Evolutionary conservation across 2,329 filamentous ascomycete species (phyloP).

Genomic region (Ophiostoma quercus): DNA sequence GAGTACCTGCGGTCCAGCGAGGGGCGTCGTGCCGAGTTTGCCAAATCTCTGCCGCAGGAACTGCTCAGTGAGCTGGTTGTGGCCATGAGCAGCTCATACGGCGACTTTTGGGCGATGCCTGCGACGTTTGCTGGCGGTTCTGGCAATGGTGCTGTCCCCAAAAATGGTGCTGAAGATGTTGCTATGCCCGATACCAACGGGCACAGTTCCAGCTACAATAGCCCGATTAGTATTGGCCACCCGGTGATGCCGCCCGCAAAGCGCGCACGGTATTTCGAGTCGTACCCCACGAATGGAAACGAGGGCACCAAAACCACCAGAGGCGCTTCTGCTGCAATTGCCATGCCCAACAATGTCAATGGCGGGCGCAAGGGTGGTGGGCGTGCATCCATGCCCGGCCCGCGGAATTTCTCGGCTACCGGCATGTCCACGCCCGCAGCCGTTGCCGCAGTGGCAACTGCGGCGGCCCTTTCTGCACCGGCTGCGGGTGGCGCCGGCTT

Average conservation of each 20-base stretch:
- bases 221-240: neutral
- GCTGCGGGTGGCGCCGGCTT: neutral
- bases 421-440: neutral
- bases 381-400: conserved; percentile 7
- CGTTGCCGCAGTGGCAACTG: neutral
- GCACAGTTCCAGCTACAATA: neutral
- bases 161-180: neutral
- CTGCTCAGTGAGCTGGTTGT: conserved; percentile 59
- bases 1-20: conserved; percentile 58
- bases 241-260: conserved; percentile 31
- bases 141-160: neutral
- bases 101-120: conserved; percentile 36
- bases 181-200: conserved; percentile 2
- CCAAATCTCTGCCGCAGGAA: conserved; percentile 56
- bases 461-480: neutral
- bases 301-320: neutral
- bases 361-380: conserved; percentile 11
- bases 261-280: conserved; percentile 42
- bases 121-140: neutral
- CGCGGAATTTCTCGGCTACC: neutral
- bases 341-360: conserved; percentile 1
- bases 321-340: conserved; percentile 20
- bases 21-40: conserved; percentile 52
- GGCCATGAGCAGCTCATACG: conserved; percentile 48
- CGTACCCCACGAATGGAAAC: conserved; percentile 17